Conservation (phyloP, 768 basidiomycete genomes). For the Infundibulicybe gibba region DNA sequence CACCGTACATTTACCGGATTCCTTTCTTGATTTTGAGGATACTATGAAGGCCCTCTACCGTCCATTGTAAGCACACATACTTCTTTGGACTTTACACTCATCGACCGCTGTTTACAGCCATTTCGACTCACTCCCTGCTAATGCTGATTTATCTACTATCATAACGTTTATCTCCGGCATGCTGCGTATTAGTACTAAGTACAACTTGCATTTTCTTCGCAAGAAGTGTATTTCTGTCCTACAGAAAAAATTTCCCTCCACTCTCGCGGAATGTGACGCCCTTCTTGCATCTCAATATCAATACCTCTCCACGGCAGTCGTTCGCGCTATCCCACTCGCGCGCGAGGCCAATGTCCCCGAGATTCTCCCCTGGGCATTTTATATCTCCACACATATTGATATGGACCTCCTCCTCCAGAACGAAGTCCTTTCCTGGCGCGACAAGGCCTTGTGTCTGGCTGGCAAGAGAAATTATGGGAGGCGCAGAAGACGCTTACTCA, state of each 20-base stretch:
- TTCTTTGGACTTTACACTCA: neutral
- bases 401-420: conserved; percentile 30
- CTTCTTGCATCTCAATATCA: conserved; percentile 31
- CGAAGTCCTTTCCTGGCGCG: conserved; percentile 32
- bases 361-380: conserved; percentile 43
- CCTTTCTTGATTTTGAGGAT: conserved; percentile 3
- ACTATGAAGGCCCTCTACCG: conserved; percentile 11
- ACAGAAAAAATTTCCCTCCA: conserved; percentile 36
- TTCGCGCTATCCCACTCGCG: conserved; percentile 37
- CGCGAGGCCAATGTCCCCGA: conserved; percentile 34
- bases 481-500: conserved; percentile 33
- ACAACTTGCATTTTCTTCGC: conserved; percentile 32
- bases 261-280: conserved; percentile 32
- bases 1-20: conserved; percentile 9
- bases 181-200: conserved; percentile 40
- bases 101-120: conserved; percentile 18
- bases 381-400: conserved; percentile 37
- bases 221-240: conserved; percentile 35
- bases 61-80: conserved; percentile 6
- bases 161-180: conserved; percentile 38
- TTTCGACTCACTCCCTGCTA: conserved; percentile 31
- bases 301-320: conserved; percentile 32
- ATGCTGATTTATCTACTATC: conserved; percentile 27
- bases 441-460: conserved; percentile 37
- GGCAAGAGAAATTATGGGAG: conserved; percentile 38